Evolutionary conservation across 306 rosid species (phyloP).

Genomic region (Corylus avellana): DNA sequence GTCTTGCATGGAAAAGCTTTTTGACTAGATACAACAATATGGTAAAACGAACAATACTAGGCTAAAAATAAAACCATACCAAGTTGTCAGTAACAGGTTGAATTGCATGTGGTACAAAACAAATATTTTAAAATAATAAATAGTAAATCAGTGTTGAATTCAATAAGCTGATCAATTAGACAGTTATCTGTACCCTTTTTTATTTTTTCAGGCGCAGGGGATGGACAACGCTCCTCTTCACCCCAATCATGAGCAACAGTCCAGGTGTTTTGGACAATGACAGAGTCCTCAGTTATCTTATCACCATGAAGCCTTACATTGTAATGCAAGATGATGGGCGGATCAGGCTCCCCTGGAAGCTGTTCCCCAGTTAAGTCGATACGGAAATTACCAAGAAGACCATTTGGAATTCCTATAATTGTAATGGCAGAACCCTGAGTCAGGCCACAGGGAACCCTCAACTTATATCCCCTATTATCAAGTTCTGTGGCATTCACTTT

Average conservation of each 20-base stretch:
- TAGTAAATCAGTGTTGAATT: conserved; percentile 13
- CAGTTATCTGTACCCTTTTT: conserved; percentile 58
- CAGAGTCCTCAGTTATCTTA: conserved; percentile 92
- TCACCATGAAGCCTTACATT: conserved; percentile 97
- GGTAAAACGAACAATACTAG: neutral
- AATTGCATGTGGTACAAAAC: neutral
- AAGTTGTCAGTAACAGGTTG: neutral
- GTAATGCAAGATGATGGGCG: conserved; percentile 91
- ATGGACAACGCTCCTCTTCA: conserved; percentile 95
- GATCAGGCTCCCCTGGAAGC: conserved; percentile 97
- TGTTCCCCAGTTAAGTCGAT: conserved; percentile 88
- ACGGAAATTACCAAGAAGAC: conserved; percentile 84
- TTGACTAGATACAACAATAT: neutral
- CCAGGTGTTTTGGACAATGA: conserved; percentile 97
- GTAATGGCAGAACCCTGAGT: conserved; percentile 97
- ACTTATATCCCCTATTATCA: conserved; percentile 52
- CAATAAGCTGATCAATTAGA: conserved; percentile 22
- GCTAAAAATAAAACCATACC: neutral
- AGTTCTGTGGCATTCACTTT: conserved; percentile 70
- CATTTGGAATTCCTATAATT: conserved; percentile 82
- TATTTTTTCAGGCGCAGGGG: conserved; percentile 68
- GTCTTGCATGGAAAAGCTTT: conserved; percentile 12
- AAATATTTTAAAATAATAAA: conserved; percentile 11
- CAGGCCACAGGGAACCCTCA: conserved; percentile 89
- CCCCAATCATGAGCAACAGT: conserved; percentile 95